These are phyloP conservation scores for Verticillium isaacii DNA, from an alignment of 2,329 filamentous ascomycete species.

Conservation along the genomic window DNA sequence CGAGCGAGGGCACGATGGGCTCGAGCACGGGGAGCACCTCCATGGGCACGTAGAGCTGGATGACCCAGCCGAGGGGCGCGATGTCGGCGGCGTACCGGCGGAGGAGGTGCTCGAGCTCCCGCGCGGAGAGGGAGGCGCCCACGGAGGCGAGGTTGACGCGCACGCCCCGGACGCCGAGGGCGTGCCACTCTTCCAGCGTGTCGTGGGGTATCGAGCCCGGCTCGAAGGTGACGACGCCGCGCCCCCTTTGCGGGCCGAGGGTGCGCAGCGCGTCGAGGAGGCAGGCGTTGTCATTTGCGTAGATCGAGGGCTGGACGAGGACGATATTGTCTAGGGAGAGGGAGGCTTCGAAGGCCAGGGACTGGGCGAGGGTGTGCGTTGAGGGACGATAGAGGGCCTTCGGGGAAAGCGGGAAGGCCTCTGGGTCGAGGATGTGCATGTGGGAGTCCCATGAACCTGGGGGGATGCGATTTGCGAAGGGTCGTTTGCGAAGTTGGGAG, in stretches of 20 bases:
- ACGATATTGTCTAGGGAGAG: constrained; percentile 52
- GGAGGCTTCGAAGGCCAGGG: constrained; percentile 42
- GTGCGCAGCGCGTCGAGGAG: constrained; percentile 46
- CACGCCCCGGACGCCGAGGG: constrained; percentile 53
- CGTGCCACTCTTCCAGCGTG: constrained; percentile 48
- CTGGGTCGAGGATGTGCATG: constrained; percentile 58
- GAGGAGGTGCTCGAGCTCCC: constrained; percentile 36
- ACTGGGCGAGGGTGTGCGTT: constrained; percentile 44
- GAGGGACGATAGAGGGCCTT: constrained; percentile 47
- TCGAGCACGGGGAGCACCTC: constrained; percentile 43
- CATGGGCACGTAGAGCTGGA: constrained; percentile 55
- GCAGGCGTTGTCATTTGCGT: constrained; percentile 56
- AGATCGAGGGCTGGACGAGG: constrained; percentile 58
- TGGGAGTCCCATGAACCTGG: constrained; percentile 54
- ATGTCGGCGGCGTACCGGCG: constrained; percentile 44
- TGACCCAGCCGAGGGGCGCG: constrained; percentile 46
- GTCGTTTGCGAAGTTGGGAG: constrained; percentile 2
- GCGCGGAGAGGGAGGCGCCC: constrained; percentile 32
- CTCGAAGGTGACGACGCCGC: constrained; percentile 54
- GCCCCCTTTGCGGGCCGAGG: constrained; percentile 42
- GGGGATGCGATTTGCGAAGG: constrained; percentile 25
- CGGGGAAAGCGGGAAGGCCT: constrained; percentile 40
- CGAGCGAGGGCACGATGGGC: constrained; percentile 40
- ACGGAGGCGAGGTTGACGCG: constrained; percentile 56
- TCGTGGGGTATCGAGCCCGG: constrained; percentile 22